Conservation (phyloP, 139 green algal species). For the Tetradesmus lagerheimii region DNA sequence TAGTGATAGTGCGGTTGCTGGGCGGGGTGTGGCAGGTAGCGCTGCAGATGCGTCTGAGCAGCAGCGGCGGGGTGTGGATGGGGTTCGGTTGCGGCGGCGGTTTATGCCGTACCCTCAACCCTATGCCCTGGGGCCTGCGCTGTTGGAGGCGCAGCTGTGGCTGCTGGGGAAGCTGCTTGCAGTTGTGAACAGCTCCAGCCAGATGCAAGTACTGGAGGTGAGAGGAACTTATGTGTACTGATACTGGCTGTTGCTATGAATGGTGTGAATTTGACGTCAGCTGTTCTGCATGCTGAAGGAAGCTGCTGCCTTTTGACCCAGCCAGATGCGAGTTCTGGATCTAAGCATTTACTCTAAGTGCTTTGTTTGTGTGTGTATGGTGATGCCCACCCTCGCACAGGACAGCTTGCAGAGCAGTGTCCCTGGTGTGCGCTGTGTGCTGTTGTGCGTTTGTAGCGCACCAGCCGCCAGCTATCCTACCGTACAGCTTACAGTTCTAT, state of each 20-base stretch:
- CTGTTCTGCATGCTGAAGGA: no score
- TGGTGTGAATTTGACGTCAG: not conserved
- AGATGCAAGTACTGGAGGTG: conserved; percentile 70
- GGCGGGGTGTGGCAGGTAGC: not conserved
- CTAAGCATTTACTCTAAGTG: no score
- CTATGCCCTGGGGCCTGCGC: conserved; percentile 56
- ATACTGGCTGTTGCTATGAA: not conserved
- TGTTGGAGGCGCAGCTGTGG: conserved; percentile 73
- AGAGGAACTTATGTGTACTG: not conserved
- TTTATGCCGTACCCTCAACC: conserved; percentile 72
- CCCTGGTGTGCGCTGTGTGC: no score
- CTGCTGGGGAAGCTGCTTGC: conserved; percentile 73
- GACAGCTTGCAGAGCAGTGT: no score
- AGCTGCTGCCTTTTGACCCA: no score
- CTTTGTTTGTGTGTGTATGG: no score
- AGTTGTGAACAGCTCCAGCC: conserved; percentile 51
- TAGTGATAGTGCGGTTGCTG: not conserved
- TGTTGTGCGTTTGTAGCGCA: no score
- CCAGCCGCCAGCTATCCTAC: no score
- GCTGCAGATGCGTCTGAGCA: conserved; percentile 18
- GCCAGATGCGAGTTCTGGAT: no score
- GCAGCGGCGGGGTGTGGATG: conserved; percentile 8
- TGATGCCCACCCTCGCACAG: no score
- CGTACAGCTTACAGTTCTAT: no score
- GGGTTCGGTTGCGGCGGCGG: conserved; percentile 30